Percentiles rank a stretch among this genome's conserved stretches.
These are phyloP conservation scores for Aegilops tauschii DNA, from an alignment of 176 grass and related monocot genomes.

Conservation along the genomic window DNA sequence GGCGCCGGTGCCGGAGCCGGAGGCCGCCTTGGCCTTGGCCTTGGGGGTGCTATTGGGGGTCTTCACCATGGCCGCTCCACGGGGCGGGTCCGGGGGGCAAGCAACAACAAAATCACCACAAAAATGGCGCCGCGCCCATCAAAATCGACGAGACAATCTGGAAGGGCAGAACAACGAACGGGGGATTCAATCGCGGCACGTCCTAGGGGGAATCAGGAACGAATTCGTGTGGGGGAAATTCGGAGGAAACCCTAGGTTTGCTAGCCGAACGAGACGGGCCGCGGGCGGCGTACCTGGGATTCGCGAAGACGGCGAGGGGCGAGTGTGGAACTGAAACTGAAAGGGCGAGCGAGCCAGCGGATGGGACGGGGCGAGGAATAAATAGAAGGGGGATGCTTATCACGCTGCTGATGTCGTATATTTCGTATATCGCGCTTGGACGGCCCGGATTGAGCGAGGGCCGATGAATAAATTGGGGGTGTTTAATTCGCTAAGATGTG, in stretches of 20 bases:
- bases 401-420: too few species aligned
- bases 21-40: neutral
- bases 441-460: neutral
- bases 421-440: neutral
- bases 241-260: neutral
- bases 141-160: neutral
- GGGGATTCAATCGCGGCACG: neutral
- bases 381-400: too few species aligned
- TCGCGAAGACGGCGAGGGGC: neutral
- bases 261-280: neutral
- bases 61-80: conserved; percentile 35
- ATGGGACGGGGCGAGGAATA: neutral
- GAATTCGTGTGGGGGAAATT: neutral
- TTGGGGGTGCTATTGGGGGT: neutral
- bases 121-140: neutral
- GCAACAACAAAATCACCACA: conserved; percentile 16
- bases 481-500: too few species aligned
- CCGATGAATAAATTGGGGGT: too few species aligned
- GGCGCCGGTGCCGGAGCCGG: neutral
- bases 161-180: neutral
- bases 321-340: neutral
- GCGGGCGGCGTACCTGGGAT: neutral
- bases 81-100: neutral
- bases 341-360: neutral
- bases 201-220: neutral